Evolutionary conservation across 2,329 filamentous ascomycete genomes (phyloP).

Genomic region (Calonectria pteridis): DNA sequence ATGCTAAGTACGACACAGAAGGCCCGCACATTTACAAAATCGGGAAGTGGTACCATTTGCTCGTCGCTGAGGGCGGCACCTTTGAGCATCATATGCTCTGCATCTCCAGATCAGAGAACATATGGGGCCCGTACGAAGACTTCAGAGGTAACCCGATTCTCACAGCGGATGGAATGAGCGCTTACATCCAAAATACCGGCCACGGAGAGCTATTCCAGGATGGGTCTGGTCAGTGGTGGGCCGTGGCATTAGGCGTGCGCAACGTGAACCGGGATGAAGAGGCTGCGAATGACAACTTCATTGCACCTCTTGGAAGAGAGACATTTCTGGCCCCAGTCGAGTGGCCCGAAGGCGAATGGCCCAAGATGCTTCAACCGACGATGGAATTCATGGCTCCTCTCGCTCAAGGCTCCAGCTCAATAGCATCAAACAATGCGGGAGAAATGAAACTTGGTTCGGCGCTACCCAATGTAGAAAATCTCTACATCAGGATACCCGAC

Average conservation of each 20-base stretch:
- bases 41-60: slow-evolving; percentile 57
- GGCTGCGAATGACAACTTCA: slow-evolving; percentile 15
- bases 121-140: slow-evolving; percentile 48
- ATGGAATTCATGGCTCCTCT: slow-evolving; percentile 18
- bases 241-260: slow-evolving; percentile 24
- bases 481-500: slow-evolving; percentile 24
- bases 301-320: slow-evolving; percentile 26
- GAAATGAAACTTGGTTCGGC: neutral
- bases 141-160: slow-evolving; percentile 50
- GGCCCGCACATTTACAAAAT: slow-evolving; percentile 57
- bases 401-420: neutral
- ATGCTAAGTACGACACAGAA: slow-evolving; percentile 40
- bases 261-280: slow-evolving; percentile 20
- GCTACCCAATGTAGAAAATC: slow-evolving; percentile 9
- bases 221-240: slow-evolving; percentile 36
- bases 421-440: neutral
- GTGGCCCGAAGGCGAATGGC: slow-evolving; percentile 28
- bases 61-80: slow-evolving; percentile 59
- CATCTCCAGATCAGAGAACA: slow-evolving; percentile 34
- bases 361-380: slow-evolving; percentile 16
- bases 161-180: slow-evolving; percentile 38
- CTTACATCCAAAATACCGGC: slow-evolving; percentile 39
- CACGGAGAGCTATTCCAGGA: slow-evolving; percentile 45
- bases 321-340: slow-evolving; percentile 24
- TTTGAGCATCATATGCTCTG: slow-evolving; percentile 44